A percentile compares a stretch with the other conserved stretches of the same genome.
Conservation (phyloP, 2,329 filamentous ascomycete species). For the Emmonsia crescens region DNA sequence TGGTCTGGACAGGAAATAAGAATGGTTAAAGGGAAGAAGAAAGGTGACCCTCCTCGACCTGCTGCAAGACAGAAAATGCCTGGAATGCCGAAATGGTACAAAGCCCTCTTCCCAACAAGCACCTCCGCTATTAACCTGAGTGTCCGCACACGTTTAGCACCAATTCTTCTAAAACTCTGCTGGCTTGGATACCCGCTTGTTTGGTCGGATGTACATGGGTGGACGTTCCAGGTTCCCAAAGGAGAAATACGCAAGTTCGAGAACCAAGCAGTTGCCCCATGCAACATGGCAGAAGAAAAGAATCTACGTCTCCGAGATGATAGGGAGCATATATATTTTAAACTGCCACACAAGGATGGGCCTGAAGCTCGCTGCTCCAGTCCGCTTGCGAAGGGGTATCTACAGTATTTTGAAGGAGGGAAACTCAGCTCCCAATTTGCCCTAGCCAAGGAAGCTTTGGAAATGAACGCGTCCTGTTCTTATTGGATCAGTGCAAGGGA, state of each 20-base stretch:
- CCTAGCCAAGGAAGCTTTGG: slow-evolving; percentile 86
- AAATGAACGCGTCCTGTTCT: slow-evolving; percentile 98
- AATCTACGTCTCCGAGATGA: slow-evolving; percentile 58
- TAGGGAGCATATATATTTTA: slow-evolving; percentile 61
- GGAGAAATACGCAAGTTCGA: slow-evolving; percentile 54
- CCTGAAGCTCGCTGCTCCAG: slow-evolving; percentile 72
- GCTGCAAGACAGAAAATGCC: slow-evolving; percentile 82
- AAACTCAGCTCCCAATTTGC: slow-evolving; percentile 75
- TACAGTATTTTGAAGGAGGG: slow-evolving; percentile 83
- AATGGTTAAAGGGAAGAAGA: slow-evolving; percentile 86
- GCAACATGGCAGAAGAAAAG: slow-evolving; percentile 67
- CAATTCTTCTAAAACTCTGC: slow-evolving; percentile 67
- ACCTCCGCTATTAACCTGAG: slow-evolving; percentile 60
- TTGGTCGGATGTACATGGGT: slow-evolving; percentile 89
- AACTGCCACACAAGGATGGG: slow-evolving; percentile 92
- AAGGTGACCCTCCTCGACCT: slow-evolving; percentile 64
- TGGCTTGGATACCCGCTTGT: slow-evolving; percentile 86
- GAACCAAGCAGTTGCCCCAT: slow-evolving; percentile 59
- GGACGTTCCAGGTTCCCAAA: slow-evolving; percentile 72
- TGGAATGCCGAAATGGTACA: slow-evolving; percentile 94
- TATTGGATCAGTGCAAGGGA: slow-evolving; percentile 98
- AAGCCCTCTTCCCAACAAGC: slow-evolving; percentile 66
- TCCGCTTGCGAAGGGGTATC: slow-evolving; percentile 83
- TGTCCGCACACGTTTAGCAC: slow-evolving; percentile 78
- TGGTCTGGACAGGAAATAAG: slow-evolving; percentile 89